Percentiles rank a stretch among this genome's conserved stretches.
Evolutionary conservation across 257 asterid genomes (phyloP).

Genomic region (Cynanchum wilfordii): DNA sequence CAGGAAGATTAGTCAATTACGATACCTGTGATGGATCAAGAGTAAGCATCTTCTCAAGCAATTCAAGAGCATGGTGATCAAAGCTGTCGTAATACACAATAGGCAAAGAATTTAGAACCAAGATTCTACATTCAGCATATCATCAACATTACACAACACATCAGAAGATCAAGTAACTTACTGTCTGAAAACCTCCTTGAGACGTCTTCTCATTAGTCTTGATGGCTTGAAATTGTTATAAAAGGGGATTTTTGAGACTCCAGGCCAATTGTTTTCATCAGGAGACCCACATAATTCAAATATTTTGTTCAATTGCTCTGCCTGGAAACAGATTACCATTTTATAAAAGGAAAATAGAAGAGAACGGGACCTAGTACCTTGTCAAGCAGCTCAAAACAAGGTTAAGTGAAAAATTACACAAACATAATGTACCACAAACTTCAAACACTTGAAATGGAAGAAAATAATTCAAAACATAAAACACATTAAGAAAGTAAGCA

Average conservation of each 20-base stretch:
- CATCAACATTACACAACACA: background rate
- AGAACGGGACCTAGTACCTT: background rate
- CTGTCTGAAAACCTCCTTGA: slow-evolving; percentile 79
- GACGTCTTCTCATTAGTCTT: slow-evolving; percentile 65
- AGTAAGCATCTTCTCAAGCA: slow-evolving; percentile 75
- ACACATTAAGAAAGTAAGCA: no score
- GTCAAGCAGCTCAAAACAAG: background rate
- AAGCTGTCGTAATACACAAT: slow-evolving; percentile 41
- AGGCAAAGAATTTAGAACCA: slow-evolving; percentile 15
- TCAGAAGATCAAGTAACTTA: slow-evolving; percentile 28
- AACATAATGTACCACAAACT: background rate
- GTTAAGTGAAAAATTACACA: background rate
- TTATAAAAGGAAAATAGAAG: background rate
- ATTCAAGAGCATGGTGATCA: slow-evolving; percentile 90
- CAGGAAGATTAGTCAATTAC: background rate
- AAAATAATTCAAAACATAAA: background rate
- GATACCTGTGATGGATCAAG: slow-evolving; percentile 91
- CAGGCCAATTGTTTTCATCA: slow-evolving; percentile 79
- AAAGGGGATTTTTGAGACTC: slow-evolving; percentile 81
- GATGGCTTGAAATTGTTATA: slow-evolving; percentile 77
- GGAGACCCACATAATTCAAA: slow-evolving; percentile 81
- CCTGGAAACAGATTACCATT: slow-evolving; percentile 31
- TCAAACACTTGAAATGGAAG: background rate
- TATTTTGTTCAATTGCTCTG: slow-evolving; percentile 75
- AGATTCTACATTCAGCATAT: background rate